phyloP scores from a whole-genome alignment of 768 basidiomycete genomes.

The Atractiella rhizophila region DNA sequence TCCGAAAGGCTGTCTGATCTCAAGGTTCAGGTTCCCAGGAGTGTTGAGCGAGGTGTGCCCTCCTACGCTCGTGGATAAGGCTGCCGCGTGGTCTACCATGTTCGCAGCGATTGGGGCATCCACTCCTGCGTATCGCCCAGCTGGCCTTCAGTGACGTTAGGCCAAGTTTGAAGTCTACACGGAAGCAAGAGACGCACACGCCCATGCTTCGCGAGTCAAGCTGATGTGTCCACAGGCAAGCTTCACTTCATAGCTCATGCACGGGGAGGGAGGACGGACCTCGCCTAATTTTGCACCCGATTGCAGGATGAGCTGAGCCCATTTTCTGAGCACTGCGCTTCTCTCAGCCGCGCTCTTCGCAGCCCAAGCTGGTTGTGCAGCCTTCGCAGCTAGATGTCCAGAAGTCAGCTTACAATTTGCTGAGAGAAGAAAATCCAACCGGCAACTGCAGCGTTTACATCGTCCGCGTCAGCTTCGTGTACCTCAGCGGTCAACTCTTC shows the following conservation, averaged over 20 bases:
- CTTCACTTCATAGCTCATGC: not conserved
- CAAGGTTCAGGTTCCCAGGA: not conserved
- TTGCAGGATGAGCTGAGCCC: not conserved
- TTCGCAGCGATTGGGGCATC: not conserved
- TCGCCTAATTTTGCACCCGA: not conserved
- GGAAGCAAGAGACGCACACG: too few relatives aligned
- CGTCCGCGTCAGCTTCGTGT: not conserved
- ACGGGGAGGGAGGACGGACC: not conserved
- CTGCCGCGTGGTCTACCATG: not conserved
- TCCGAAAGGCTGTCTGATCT: conserved; percentile 7
- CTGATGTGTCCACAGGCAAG: not conserved
- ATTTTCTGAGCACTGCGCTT: conserved; percentile 9
- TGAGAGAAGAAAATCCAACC: too few relatives aligned
- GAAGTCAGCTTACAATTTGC: too few relatives aligned
- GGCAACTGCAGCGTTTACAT: conserved; percentile 5
- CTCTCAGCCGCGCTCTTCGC: not conserved
- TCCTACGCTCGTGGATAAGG: not conserved
- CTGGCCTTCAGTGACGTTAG: not conserved
- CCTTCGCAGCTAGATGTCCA: not conserved
- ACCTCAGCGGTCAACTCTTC: not conserved
- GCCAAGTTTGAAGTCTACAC: not conserved
- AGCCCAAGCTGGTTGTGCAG: not conserved
- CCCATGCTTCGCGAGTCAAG: too few relatives aligned
- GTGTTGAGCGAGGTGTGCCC: not conserved
- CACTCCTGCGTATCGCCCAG: not conserved